Evolutionary conservation across 2,329 filamentous ascomycete species (phyloP).

Genomic region (Arthrobotrys megalospora): DNA sequence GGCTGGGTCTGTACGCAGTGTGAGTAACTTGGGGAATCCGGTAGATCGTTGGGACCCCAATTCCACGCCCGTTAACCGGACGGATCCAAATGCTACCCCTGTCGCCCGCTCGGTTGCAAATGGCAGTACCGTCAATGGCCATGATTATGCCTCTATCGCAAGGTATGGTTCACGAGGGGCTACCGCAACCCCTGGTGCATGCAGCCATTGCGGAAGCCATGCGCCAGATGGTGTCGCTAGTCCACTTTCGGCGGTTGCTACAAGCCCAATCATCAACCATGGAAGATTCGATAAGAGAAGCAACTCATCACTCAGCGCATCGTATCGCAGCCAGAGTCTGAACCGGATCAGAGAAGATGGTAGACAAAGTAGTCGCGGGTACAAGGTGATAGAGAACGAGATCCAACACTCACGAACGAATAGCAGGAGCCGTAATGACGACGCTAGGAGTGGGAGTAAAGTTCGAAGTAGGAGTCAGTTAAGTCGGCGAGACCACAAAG

Average conservation of each 20-base stretch:
- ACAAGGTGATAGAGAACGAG: conserved; percentile 34
- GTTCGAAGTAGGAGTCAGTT: conserved; percentile 53
- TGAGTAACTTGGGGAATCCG: conserved; percentile 48
- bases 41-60: conserved; percentile 57
- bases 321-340: conserved; percentile 54
- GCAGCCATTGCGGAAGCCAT: conserved; percentile 58
- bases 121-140: conserved; percentile 47
- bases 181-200: conserved; percentile 53
- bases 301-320: conserved; percentile 46
- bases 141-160: conserved; percentile 51
- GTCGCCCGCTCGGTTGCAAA: conserved; percentile 46
- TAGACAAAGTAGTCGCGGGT: conserved; percentile 51
- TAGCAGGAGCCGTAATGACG: conserved; percentile 33
- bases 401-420: conserved; percentile 29
- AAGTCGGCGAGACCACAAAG: conserved; percentile 42
- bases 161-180: conserved; percentile 53
- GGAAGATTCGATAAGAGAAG: conserved; percentile 43
- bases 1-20: conserved; percentile 48
- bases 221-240: conserved; percentile 23
- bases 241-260: conserved; percentile 26
- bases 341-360: conserved; percentile 55
- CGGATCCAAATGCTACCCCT: conserved; percentile 54
- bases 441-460: conserved; percentile 52
- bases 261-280: conserved; percentile 26
- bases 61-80: conserved; percentile 52